Base-by-base conservation (phyloP, 2,329 filamentous ascomycete species). In the Aspergillus quadrilineatus region DNA sequence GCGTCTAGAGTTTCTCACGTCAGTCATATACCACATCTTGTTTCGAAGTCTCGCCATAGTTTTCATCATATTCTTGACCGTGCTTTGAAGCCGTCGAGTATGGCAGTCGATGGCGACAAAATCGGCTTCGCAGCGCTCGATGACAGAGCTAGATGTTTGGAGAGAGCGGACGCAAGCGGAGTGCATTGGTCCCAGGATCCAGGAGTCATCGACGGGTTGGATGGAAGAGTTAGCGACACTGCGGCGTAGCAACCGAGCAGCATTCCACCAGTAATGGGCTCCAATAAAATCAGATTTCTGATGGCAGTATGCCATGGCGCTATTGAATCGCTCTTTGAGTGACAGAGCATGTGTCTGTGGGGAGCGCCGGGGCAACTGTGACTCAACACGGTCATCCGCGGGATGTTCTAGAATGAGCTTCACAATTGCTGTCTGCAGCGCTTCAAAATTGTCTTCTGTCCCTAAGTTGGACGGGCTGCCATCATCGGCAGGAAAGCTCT, bases 11-110 rank as follows among this genome's bases (percentile, higher is more conserved):
- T 93, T 92, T 60, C 90, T 88, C 29, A 97, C 92, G 71, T 97
- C 92, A 1, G 90, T 93, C 58, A 94, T 89, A 71, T 96, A 99
- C 94, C 94, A 99, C 90, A 97, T 96, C 79, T 97, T 97, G 71
- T 96, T 90, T 42, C 94, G 85, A 39, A 97, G 80, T 22, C 88
- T 86, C 56, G 87, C 85, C 37, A 94, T 80, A 4, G 85, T 85
- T 57, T 81, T 80, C 81, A 90, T 89, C 84, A 91, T 89, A 4
- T 85, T 81, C 41, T 91, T 88, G 36, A 92, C 87, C 10, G 85
- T 82, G 2, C 81, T 82, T 65, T 93, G 90, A 47, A 92, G 86
- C 3, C 89, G 84, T 66, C 91, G 89, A 66, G 93, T 87, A 26
- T 88, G 90, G 64, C 91, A 89, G 67, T 91, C 91, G 17, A 95